phyloP scores from a whole-genome alignment of 2,329 filamentous ascomycete species.

The Sporothrix luriei region DNA sequence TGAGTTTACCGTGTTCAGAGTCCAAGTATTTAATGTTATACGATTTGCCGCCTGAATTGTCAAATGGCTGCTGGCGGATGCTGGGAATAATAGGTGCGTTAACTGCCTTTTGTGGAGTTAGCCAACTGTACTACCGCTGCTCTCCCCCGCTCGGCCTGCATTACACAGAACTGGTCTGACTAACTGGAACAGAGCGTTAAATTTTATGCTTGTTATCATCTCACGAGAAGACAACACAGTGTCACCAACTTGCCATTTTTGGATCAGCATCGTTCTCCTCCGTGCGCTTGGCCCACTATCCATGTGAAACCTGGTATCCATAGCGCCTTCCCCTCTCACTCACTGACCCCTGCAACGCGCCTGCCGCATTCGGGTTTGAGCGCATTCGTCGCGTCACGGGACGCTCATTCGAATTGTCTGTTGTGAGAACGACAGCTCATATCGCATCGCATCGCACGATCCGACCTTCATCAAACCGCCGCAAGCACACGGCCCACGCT shows the following conservation, averaged over 20 bases:
- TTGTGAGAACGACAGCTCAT: slow-evolving; percentile 7
- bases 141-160: not conserved
- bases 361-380: slow-evolving; percentile 21
- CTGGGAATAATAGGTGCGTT: not conserved
- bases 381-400: slow-evolving; percentile 23
- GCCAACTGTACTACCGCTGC: not conserved
- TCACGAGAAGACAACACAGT: not conserved
- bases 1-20: not conserved
- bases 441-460: not conserved
- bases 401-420: not conserved
- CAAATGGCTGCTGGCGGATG: not conserved
- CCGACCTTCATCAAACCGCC: not conserved
- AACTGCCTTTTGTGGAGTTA: slow-evolving; percentile 17
- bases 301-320: not conserved
- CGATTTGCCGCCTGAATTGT: not conserved
- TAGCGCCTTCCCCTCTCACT: slow-evolving; percentile 7
- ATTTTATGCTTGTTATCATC: not conserved
- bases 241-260: slow-evolving; percentile 12
- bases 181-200: not conserved
- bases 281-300: not conserved
- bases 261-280: slow-evolving; percentile 3
- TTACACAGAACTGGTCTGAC: not conserved
- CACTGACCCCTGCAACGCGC: slow-evolving; percentile 1
- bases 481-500: not conserved
- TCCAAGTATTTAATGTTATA: not conserved